Base-by-base conservation (phyloP, 306 rosid species). In the Medicago lupulina region DNA sequence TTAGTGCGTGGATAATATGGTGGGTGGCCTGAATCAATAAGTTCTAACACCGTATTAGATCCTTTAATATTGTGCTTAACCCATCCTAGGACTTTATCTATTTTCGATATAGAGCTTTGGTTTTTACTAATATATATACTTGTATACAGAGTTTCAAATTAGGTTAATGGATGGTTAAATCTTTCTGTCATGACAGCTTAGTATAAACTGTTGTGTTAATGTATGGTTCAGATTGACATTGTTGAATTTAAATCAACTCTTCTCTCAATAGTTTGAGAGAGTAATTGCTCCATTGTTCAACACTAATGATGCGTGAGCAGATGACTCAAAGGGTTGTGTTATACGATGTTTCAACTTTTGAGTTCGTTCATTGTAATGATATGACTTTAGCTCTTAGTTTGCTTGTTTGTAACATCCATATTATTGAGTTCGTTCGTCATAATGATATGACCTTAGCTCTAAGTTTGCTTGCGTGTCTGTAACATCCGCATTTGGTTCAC, bases 131-230 rank as follows among this genome's bases (percentile, higher is more conserved):
- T n/a, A 6, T 39, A 6, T 76, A 19, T 21, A 11, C 6, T 40
- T 74, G 67, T 46, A 79, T 55, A 25, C 72, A 16, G 44, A 21
- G 76, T 73, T 85, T 47, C 71, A 4, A 39, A 66, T 39, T 67
- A 8, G 49, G n/a, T 41, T 73, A 19, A 55, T 55, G 61, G 31
- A 55, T 54, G 61, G 61, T 55, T 55, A 55, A 18, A 55, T 14
- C 31, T 55, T 54, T 17, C 38, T 34, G 38, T 34, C 38, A 34
- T 34, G 38, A 34, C 7, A 34, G 5, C 38, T 34, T 34, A 34
- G 38, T 34, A 34, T 34, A 34, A 34, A 34, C 38, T 34, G 38
- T 34, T 34, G 5, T 34, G 38, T 4, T 34, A 34, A 34, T 34
- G 38, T 4, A 34, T 34, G 38, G 7, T 34, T 34, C 7, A 34